Base-by-base conservation (phyloP, 1,284 basidiomycete species). In the Tausonia pullulans region DNA sequence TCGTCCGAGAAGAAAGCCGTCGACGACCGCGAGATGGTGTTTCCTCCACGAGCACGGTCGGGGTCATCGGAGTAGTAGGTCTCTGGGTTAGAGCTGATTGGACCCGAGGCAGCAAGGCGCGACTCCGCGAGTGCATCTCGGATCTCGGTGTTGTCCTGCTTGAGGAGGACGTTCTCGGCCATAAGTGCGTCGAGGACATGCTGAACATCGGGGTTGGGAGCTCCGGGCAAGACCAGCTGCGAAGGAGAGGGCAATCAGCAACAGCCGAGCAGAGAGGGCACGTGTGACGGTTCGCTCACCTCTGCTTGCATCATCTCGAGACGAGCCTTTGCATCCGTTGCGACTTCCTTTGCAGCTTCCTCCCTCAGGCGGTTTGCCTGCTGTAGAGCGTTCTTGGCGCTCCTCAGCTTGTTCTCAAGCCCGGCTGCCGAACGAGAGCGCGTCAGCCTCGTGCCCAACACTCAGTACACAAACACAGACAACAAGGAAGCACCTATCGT, bases 91-190 rank as follows among this genome's bases (percentile, higher is more conserved):
- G 87, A 0, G 86, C 75, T 73, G 92, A 88, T 69, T 85, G 84
- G 64, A 85, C 84, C 58, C 90, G 74, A 2, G 77, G 72, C 63
- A 92, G 27, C 27, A 27, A 27, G 88, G n/a, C 88, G 81, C 0
- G 87, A 81, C 60, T 89, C 86, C 3, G 81, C 74, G 5, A 94
- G 78, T 13, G 90, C 75, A 62, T 81, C 81, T 66, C 87, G 85
- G 50, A 94, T 76, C 72, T 94, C 89, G 4, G 82, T 81, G 65
- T 88, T 88, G 70, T 91, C 88, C 45, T 83, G 83, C 74, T 89
- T 88, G 65, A 93, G 76, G 43, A 81, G 80, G 69, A 92, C 87
- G 70, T 92, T 93, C 71, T 90, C 87, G 44, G 84, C 83, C 8
- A 92, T 88, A 13, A 94, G 78, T 11, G 86, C 84, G 72, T 91